Percentiles rank a stretch among this genome's conserved stretches.
Evolutionary conservation across 495 filamentous ascomycete genomes (phyloP).

Genomic region (Penicillium mononematosum): DNA sequence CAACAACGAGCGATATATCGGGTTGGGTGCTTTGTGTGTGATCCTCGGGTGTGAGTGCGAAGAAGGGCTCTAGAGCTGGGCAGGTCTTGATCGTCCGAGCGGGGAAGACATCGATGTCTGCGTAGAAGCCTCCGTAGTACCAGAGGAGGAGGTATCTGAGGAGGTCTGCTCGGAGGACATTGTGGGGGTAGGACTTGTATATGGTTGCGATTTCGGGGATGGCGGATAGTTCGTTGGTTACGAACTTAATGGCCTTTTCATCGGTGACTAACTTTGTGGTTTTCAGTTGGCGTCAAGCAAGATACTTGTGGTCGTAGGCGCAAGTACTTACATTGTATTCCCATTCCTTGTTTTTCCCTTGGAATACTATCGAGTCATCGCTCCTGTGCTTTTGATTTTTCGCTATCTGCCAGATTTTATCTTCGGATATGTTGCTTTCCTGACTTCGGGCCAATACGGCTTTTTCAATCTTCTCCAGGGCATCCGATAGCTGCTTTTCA

Average conservation of each 20-base stretch:
- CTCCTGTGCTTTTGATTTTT: background rate
- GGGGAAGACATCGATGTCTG: slow-evolving; percentile 47
- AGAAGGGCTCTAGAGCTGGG: slow-evolving; percentile 26
- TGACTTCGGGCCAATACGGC: background rate
- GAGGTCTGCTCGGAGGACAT: slow-evolving; percentile 46
- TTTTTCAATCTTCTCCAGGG: background rate
- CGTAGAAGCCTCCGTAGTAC: slow-evolving; percentile 52
- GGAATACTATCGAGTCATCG: background rate
- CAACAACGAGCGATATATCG: slow-evolving; percentile 39
- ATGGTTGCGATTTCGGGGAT: slow-evolving; percentile 31
- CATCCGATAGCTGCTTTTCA: background rate
- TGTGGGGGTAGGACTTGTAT: slow-evolving; percentile 35
- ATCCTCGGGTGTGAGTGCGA: slow-evolving; percentile 1
- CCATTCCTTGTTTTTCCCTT: background rate
- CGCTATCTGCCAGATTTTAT: slow-evolving; percentile 7
- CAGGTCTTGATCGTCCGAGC: slow-evolving; percentile 34
- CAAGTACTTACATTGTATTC: background rate
- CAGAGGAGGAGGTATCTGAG: slow-evolving; percentile 49
- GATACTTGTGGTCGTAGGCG: background rate
- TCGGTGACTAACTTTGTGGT: slow-evolving; percentile 30
- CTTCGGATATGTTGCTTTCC: background rate
- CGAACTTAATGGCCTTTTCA: slow-evolving; percentile 30
- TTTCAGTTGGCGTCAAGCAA: background rate
- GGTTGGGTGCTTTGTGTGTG: background rate
- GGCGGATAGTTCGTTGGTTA: slow-evolving; percentile 25